Conservation (phyloP, 306 rosid genomes). For the Abrus pulchellus region DNA sequence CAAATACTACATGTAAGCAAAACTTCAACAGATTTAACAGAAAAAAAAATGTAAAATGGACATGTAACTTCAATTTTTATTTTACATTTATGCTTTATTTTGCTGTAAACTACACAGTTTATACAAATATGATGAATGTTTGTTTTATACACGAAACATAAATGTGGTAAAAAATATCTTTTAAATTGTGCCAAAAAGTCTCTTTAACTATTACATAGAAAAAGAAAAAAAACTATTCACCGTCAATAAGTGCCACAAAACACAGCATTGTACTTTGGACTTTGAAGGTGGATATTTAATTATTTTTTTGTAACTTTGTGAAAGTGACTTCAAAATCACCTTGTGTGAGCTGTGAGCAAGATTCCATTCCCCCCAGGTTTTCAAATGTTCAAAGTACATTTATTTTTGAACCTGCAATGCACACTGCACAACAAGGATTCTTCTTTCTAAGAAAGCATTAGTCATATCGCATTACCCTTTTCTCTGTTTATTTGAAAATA, state of each 20-base stretch:
- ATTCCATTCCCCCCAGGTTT: conserved; percentile 50
- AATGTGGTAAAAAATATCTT: neutral
- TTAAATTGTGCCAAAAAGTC: neutral
- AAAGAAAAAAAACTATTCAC: neutral
- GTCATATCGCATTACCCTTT: neutral
- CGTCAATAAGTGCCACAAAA: neutral
- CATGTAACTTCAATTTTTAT: neutral
- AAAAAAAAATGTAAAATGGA: neutral
- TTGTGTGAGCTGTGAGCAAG: conserved; percentile 41
- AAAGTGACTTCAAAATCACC: conserved; percentile 44
- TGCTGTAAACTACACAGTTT: neutral
- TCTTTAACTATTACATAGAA: neutral
- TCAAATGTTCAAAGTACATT: conserved; percentile 51
- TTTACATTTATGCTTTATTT: neutral
- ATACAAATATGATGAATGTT: neutral
- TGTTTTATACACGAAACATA: neutral
- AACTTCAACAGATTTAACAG: neutral
- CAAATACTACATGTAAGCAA: neutral
- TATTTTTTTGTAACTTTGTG: conserved; percentile 31
- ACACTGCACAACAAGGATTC: conserved; percentile 38
- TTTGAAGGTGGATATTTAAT: conserved; percentile 51
- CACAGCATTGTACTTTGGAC: neutral
- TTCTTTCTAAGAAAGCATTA: conserved; percentile 8
- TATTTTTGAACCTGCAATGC: conserved; percentile 37
- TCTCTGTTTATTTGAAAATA: neutral